Conservation (phyloP, 2,329 filamentous ascomycete species). For the Hymenoscyphus occultus region DNA sequence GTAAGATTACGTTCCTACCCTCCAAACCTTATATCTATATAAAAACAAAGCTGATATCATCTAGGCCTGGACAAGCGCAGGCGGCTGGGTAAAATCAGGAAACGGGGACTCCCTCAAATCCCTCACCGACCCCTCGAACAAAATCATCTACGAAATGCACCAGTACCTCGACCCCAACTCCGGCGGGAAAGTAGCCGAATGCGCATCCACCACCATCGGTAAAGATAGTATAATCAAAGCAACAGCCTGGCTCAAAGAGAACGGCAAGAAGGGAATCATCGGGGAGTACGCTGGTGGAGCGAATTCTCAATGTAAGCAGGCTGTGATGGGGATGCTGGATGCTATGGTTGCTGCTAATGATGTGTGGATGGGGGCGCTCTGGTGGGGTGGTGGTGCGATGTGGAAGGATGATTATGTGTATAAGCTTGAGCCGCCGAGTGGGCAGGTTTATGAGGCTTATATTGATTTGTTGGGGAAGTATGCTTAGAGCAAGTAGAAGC, state of each 20-base stretch:
- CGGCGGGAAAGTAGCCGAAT: conserved; percentile 48
- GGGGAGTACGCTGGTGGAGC: conserved; percentile 54
- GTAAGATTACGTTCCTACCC: conserved; percentile 16
- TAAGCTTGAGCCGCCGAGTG: conserved; percentile 44
- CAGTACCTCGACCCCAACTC: conserved; percentile 58
- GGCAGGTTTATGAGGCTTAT: neutral
- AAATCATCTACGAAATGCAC: conserved; percentile 60
- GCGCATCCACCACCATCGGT: conserved; percentile 52
- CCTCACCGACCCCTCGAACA: conserved; percentile 50
- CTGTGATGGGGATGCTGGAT: conserved; percentile 47
- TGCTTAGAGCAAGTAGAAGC: neutral
- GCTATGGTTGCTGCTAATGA: conserved; percentile 48
- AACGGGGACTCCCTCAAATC: conserved; percentile 41
- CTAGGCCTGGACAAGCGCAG: conserved; percentile 16
- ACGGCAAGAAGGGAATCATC: conserved; percentile 50
- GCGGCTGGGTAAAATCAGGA: conserved; percentile 28
- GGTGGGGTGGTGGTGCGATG: conserved; percentile 51
- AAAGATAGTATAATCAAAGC: conserved; percentile 48
- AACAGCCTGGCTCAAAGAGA: conserved; percentile 52
- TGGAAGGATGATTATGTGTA: conserved; percentile 41
- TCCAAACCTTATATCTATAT: neutral
- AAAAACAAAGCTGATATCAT: neutral
- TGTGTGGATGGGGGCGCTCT: conserved; percentile 49
- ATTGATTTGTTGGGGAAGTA: neutral
- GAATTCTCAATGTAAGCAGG: conserved; percentile 48